These are phyloP conservation scores for Aphanocladium album DNA, from an alignment of 2,329 filamentous ascomycete genomes.

Conservation along the genomic window DNA sequence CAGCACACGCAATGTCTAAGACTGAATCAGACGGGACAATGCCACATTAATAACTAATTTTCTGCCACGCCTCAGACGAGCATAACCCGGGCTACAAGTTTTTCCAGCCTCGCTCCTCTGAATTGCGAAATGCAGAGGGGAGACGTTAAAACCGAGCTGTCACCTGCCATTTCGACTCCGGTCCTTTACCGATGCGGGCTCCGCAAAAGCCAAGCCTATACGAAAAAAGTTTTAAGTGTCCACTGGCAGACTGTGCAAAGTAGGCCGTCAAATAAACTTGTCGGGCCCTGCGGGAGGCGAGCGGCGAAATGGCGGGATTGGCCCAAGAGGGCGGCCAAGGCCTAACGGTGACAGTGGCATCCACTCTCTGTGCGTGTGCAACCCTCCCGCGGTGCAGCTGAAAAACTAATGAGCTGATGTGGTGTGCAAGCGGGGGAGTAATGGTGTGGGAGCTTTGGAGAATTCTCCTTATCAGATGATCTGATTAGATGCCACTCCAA, in stretches of 20 bases:
- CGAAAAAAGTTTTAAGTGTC: background rate
- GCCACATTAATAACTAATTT: background rate
- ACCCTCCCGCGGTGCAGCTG: background rate
- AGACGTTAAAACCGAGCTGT: background rate
- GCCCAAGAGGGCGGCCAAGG: background rate
- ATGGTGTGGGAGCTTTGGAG: background rate
- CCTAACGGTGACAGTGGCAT: background rate
- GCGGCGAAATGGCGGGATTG: background rate
- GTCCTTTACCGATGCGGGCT: background rate
- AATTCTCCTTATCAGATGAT: slow-evolving; percentile 20
- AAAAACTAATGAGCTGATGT: background rate
- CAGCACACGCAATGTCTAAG: background rate
- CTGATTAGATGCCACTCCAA: slow-evolving; percentile 19
- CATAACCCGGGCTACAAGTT: background rate
- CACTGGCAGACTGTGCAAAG: background rate
- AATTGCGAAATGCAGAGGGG: background rate
- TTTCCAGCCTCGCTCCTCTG: background rate
- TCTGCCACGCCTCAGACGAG: background rate
- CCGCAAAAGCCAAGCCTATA: background rate
- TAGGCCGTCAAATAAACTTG: background rate
- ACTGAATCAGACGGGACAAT: background rate
- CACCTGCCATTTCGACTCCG: background rate
- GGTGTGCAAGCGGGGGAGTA: background rate
- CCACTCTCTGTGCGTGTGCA: background rate
- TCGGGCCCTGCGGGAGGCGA: background rate